phyloP scores from a whole-genome alignment of 2,329 filamentous ascomycete genomes.

The Monascus ruber region DNA sequence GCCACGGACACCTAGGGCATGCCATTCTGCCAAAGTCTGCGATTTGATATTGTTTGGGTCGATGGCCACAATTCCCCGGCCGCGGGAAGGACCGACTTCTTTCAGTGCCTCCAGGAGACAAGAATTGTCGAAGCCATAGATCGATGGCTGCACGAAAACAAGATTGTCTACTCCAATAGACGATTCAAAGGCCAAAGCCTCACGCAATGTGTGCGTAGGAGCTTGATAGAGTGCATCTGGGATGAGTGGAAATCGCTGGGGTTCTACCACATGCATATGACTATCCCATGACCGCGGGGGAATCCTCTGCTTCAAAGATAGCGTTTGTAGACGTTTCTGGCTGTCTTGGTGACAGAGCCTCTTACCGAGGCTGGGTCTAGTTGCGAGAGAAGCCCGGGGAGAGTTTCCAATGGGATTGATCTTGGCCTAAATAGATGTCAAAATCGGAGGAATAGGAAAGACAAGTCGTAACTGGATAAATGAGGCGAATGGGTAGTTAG shows the following conservation, averaged over 20 bases:
- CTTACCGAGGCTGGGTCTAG: constrained; percentile 2
- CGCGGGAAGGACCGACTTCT: constrained; percentile 38
- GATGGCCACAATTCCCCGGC: constrained; percentile 46
- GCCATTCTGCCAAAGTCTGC: constrained; percentile 41
- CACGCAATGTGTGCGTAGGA: constrained; percentile 36
- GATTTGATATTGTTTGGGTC: constrained; percentile 34
- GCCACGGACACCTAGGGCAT: constrained; percentile 46
- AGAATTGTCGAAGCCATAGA: constrained; percentile 50
- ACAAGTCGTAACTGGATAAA: too few species aligned
- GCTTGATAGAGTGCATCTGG: constrained; percentile 43
- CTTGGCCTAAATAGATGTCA: constrained; percentile 5
- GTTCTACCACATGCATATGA: constrained; percentile 54
- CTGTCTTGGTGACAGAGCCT: constrained; percentile 3
- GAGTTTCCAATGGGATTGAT: constrained; percentile 6
- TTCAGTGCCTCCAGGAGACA: constrained; percentile 46
- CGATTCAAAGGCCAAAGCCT: constrained; percentile 42
- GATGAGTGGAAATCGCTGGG: constrained; percentile 38
- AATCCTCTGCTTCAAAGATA: constrained; percentile 13
- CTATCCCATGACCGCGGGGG: constrained; percentile 44
- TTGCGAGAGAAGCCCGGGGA: constrained; percentile 8
- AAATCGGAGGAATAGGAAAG: too few species aligned
- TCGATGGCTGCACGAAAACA: constrained; percentile 51
- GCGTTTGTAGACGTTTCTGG: neutral
- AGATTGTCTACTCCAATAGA: constrained; percentile 43
- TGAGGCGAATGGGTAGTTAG: too few species aligned